Conservation (phyloP, 2,329 filamentous ascomycete species). For the Lasiodiplodia hormozganensis region DNA sequence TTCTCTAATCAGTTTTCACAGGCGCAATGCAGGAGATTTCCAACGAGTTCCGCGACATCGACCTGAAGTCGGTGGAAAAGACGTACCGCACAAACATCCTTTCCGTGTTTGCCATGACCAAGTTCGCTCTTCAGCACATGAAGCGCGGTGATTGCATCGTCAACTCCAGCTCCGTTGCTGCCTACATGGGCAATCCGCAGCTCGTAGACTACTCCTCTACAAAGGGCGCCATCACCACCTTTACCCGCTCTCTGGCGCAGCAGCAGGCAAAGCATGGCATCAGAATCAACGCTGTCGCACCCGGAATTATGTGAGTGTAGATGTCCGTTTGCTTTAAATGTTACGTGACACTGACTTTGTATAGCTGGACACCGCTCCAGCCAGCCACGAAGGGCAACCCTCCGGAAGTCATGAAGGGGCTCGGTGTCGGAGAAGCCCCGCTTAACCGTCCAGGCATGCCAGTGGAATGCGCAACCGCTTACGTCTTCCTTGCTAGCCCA, state of each 20-base stretch:
- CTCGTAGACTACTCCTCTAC: slow-evolving; percentile 63
- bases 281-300: slow-evolving; percentile 54
- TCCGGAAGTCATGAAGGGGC: slow-evolving; percentile 34
- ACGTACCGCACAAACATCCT: slow-evolving; percentile 53
- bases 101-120: slow-evolving; percentile 28
- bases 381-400: slow-evolving; percentile 50
- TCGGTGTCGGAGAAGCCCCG: slow-evolving; percentile 37
- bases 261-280: slow-evolving; percentile 65
- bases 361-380: slow-evolving; percentile 50
- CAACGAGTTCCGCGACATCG: slow-evolving; percentile 60
- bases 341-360: background rate
- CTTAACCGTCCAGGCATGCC: slow-evolving; percentile 41
- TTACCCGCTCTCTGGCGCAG: slow-evolving; percentile 61
- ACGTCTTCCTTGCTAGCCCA: slow-evolving; percentile 39
- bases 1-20: slow-evolving; percentile 24
- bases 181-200: slow-evolving; percentile 57
- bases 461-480: slow-evolving; percentile 39
- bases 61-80: slow-evolving; percentile 62
- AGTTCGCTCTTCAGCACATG: slow-evolving; percentile 31
- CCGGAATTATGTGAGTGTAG: slow-evolving; percentile 36
- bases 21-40: slow-evolving; percentile 64
- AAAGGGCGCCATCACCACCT: slow-evolving; percentile 65
- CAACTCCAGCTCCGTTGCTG: slow-evolving; percentile 62
- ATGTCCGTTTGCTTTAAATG: background rate
- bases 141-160: slow-evolving; percentile 54